These are phyloP conservation scores for Aureobasidium sp. DNA, from an alignment of 2,329 filamentous ascomycete species.

Conservation along the genomic window DNA sequence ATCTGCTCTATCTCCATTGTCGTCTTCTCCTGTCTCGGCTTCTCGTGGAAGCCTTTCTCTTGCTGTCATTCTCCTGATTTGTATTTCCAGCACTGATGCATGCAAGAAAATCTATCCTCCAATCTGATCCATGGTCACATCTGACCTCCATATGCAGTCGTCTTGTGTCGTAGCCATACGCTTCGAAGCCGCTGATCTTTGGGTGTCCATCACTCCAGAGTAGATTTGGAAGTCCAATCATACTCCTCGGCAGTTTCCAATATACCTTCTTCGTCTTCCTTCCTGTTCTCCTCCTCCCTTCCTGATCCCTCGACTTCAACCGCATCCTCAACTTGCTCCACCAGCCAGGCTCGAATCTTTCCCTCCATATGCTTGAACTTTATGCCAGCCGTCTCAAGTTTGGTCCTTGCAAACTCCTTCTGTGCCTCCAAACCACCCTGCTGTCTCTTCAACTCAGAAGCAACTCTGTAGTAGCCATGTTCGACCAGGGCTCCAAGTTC, in stretches of 20 bases:
- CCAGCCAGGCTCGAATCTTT: neutral
- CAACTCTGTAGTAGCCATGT: too few relatives aligned
- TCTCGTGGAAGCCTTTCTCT: too few relatives aligned
- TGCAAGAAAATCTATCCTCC: neutral
- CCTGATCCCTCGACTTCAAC: neutral
- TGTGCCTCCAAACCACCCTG: neutral
- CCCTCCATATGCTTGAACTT: neutral
- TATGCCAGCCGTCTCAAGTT: neutral
- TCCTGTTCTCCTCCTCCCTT: neutral
- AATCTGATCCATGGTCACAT: too few relatives aligned
- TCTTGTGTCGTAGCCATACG: neutral
- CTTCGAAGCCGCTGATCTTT: neutral
- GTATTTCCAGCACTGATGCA: neutral
- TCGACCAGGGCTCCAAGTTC: too few relatives aligned
- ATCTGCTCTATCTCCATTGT: too few relatives aligned
- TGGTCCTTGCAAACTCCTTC: neutral
- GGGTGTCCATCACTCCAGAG: neutral
- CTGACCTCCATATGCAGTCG: too few relatives aligned
- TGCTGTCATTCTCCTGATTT: neutral
- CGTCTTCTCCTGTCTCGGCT: too few relatives aligned
- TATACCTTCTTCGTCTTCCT: neutral
- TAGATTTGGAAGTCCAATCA: neutral
- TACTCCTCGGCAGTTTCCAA: neutral
- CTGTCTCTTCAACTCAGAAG: too few relatives aligned
- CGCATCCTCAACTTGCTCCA: neutral